Percentiles rank a stretch among this genome's conserved stretches.
These are phyloP conservation scores for Mycena venus DNA, from an alignment of 768 basidiomycete genomes.

Conservation along the genomic window DNA sequence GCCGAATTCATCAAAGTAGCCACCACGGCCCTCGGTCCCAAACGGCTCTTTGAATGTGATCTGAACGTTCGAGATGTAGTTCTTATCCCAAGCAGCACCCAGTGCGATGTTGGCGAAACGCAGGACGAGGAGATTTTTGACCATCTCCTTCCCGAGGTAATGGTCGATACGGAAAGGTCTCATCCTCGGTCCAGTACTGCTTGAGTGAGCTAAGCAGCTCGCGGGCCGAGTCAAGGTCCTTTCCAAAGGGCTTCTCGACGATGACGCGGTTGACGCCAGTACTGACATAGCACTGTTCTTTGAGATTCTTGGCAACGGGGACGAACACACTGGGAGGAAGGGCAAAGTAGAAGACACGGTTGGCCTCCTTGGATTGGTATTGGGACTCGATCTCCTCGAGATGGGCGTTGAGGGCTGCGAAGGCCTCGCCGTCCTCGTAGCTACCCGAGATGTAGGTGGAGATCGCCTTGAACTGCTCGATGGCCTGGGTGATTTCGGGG, in stretches of 20 bases:
- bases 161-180: conserved; percentile 99
- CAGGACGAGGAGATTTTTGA: conserved; percentile 96
- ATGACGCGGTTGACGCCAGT: conserved; percentile 89
- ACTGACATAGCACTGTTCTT: conserved; percentile 81
- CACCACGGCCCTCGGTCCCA: conserved; percentile 99
- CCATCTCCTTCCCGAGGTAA: conserved; percentile 99
- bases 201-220: conserved; percentile 85
- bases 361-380: conserved; percentile 72
- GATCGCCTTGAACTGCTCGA: conserved; percentile 87
- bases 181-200: conserved; percentile 93
- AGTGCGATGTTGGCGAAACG: conserved; percentile 96
- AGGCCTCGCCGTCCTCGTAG: conserved; percentile 89
- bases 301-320: conserved; percentile 86
- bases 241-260: conserved; percentile 99
- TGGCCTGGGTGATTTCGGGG: conserved; percentile 65
- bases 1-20: conserved; percentile 99
- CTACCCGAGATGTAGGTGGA: conserved; percentile 88
- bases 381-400: conserved; percentile 82
- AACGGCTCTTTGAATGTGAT: conserved; percentile 99
- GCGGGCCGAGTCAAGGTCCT: conserved; percentile 89
- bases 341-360: conserved; percentile 97
- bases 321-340: conserved; percentile 98
- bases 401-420: conserved; percentile 81
- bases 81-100: conserved; percentile 94
- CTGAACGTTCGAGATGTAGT: conserved; percentile 96